Base-by-base conservation (phyloP, 495 filamentous ascomycete genomes). In the Aspergillus carlsbadensis region DNA sequence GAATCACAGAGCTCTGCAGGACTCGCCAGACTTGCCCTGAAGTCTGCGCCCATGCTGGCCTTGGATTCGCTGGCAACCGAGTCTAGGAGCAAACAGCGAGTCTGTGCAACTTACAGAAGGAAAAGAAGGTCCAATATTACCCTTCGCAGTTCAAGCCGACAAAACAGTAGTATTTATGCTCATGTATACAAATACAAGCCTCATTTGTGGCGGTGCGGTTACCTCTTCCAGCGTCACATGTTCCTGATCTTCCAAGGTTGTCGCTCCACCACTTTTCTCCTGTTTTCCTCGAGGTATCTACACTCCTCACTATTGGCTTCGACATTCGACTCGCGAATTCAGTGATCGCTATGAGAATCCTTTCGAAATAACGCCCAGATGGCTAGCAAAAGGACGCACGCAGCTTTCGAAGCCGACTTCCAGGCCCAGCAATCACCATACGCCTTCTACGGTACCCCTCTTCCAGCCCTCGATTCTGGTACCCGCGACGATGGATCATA, bases 401-500 rank as follows among this genome's bases (percentile, higher is more conserved):
- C 84, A 52, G 74, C 84, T 61, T 92, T 86, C 70, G 92, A 96
- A 73, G 81, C 87, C 60, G 89, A 94, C 60, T 76, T 86, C 22
- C 83, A 85, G 68, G 76, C 81, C 34, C 84, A 87, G 44, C 83
- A 90, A 70, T 87, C 90, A 5, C 87, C 90, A 1, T 96, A 85
- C 68, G 88, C 87, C 54, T 66, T 89, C 58, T 96, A 89, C 67
- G 95, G 93, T 54, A 96, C 91, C 8, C 84, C 92, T 10, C 82
- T 98, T 15, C 92, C 93, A 2, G 83, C 91, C 2, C 77, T 88
- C 29, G 91, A 96, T 63, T 78, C 85, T 44, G 82, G 88, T 10
- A 79, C 80, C 50, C 87, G 92, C 52, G 94, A 98, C 73, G 92
- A 98, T 75, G 94, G 92, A 54, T 93, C 91, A 35, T 97, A 92